Conservation (phyloP, 371 early-diverging fungal species). For the Rhizopus arrhizus region DNA sequence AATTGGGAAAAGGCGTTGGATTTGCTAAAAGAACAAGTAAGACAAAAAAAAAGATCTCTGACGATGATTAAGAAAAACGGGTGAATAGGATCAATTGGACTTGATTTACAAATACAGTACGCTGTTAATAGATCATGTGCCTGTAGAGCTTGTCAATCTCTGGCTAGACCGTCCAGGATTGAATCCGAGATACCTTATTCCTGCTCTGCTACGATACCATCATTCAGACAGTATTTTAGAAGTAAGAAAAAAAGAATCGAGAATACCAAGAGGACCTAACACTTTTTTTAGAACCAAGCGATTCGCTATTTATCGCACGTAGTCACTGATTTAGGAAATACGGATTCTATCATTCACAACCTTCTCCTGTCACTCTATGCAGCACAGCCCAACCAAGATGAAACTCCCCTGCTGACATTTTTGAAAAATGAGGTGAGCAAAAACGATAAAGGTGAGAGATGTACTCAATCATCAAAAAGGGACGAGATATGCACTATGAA, state of each 20-base stretch:
- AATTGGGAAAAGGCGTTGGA: constrained; percentile 76
- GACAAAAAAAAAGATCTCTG: background rate
- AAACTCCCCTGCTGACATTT: constrained; percentile 65
- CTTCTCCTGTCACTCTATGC: constrained; percentile 85
- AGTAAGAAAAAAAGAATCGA: constrained; percentile 31
- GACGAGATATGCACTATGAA: constrained; percentile 76
- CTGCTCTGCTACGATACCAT: constrained; percentile 82
- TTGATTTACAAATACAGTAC: constrained; percentile 87
- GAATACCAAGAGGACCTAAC: background rate
- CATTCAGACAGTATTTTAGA: constrained; percentile 38
- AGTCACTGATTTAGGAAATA: constrained; percentile 73
- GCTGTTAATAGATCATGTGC: constrained; percentile 77
- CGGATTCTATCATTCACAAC: constrained; percentile 90
- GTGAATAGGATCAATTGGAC: constrained; percentile 64
- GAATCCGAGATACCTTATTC: constrained; percentile 83
- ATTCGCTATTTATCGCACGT: constrained; percentile 86
- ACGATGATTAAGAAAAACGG: constrained; percentile 20
- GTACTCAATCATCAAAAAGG: constrained; percentile 33
- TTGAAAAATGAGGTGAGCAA: constrained; percentile 65
- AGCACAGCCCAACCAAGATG: constrained; percentile 68
- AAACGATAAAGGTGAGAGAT: background rate
- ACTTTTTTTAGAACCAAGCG: constrained; percentile 70
- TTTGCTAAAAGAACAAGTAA: constrained; percentile 73
- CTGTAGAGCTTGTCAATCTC: constrained; percentile 77
- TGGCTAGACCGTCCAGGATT: constrained; percentile 84